Base-by-base conservation (phyloP, 2,329 filamentous ascomycete species). In the Colletotrichum caudatum region DNA sequence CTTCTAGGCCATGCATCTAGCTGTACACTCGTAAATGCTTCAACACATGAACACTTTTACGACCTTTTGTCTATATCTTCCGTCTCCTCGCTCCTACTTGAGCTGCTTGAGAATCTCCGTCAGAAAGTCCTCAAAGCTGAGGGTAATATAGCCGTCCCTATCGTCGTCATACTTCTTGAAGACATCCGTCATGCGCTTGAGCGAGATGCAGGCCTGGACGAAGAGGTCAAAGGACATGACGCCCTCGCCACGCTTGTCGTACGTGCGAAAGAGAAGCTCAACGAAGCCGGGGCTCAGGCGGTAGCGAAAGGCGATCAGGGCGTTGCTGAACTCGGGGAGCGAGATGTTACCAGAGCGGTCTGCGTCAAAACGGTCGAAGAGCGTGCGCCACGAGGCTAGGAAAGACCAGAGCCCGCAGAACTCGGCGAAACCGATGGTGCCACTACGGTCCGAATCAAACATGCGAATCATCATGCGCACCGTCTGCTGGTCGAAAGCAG, bases 401-500 rank as follows among this genome's bases (percentile, higher is more conserved):
- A 98, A 99, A 23, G 93, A 94, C 96, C 96, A 99, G 29, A 99
- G 87, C 23, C 94, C 95, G 79, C 95, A 97, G 82, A 99, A 99
- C 82, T 98, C 96, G 75, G 96, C 92, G 81, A 97, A 98, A 73
- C 93, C 94, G 80, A 99, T 97, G 18, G 92, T 93, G 63, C 95
- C 94, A 73, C 89, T 93, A 76, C 93, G 92, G 82, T 98, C 93
- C 70, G 92, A 93, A 83, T 98, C 95, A 83, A 99, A 99, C 96
- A 99, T 98, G 79, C 95, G 93, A 76, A 99, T 98, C 95, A 99
- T 98, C 94, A 98, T 97, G 78, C 92, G 92, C 75, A 98, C 95
- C 1, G 96, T 99, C 77, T 97, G 93, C 5, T 91, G 88, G 82
- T 99, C 95, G 81, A 99, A 99, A 5, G 94, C 90, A 1, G 94